Evolutionary conservation across 2,329 filamentous ascomycete genomes (phyloP).

Genomic region (Colletotrichum spinosum): DNA sequence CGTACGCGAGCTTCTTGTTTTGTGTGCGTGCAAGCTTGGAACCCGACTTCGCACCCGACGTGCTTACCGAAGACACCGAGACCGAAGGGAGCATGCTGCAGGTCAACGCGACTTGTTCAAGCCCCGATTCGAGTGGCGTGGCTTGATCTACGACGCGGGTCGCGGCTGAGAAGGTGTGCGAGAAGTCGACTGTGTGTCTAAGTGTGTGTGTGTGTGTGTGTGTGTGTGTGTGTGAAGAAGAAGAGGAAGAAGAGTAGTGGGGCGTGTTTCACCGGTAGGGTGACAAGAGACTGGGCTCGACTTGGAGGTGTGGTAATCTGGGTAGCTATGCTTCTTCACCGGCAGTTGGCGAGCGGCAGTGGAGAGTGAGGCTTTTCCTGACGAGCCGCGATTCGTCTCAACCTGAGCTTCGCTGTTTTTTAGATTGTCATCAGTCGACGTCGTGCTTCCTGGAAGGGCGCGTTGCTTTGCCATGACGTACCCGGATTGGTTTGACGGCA

Average conservation of each 20-base stretch:
- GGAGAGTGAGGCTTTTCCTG: no score
- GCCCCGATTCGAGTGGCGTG: constrained; percentile 3
- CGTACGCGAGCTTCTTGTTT: no score
- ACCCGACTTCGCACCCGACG: no score
- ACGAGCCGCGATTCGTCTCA: no score
- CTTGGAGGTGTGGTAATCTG: no score
- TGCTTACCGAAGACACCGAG: constrained; percentile 1
- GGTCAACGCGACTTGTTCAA: not conserved
- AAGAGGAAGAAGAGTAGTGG: no score
- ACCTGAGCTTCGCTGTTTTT: not conserved
- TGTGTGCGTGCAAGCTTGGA: no score
- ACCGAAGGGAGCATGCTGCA: constrained; percentile 5
- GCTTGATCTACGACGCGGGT: not conserved
- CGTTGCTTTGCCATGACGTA: constrained; percentile 14
- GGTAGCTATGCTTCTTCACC: no score
- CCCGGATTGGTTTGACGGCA: constrained; percentile 18
- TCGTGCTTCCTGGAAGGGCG: not conserved
- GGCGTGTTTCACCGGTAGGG: constrained; percentile 4
- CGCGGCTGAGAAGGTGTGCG: not conserved
- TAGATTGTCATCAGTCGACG: not conserved
- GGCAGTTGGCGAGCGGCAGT: no score
- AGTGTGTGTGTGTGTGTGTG: not conserved
- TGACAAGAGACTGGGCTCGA: not conserved
- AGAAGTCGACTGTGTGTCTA: not conserved
- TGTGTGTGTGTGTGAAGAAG: not conserved